phyloP scores from a whole-genome alignment of 768 basidiomycete species.

The Tubosaeta brunneosetosa region DNA sequence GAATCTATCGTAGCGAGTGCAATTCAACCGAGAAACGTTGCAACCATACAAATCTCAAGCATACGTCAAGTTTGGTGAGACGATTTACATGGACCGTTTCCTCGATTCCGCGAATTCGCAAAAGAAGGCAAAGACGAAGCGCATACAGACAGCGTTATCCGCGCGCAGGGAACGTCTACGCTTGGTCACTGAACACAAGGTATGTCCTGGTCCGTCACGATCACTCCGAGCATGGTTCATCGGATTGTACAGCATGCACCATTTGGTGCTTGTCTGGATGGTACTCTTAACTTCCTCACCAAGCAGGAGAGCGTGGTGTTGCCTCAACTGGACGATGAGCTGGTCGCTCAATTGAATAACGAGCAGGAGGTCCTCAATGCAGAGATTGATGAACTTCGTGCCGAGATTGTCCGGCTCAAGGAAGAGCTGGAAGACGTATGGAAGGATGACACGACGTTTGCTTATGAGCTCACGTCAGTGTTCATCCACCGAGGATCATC shows the following conservation, averaged over 20 bases:
- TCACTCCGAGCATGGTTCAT: not conserved
- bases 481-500: constrained; percentile 92
- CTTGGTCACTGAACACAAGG: constrained; percentile 67
- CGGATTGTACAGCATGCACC: constrained; percentile 49
- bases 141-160: constrained; percentile 62
- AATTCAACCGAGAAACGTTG: constrained; percentile 89
- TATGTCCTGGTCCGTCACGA: constrained; percentile 28
- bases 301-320: constrained; percentile 40
- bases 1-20: constrained; percentile 60
- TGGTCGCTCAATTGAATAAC: constrained; percentile 44
- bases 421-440: constrained; percentile 70
- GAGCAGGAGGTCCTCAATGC: constrained; percentile 50
- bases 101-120: constrained; percentile 66
- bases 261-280: constrained; percentile 51
- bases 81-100: constrained; percentile 89
- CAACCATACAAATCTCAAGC: constrained; percentile 96
- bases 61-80: constrained; percentile 86
- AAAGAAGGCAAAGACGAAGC: constrained; percentile 68
- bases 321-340: constrained; percentile 56
- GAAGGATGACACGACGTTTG: constrained; percentile 58
- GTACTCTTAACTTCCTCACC: constrained; percentile 55
- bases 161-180: constrained; percentile 63
- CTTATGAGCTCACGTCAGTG: constrained; percentile 90
- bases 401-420: constrained; percentile 51
- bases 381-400: constrained; percentile 56